Conservation (phyloP, 495 filamentous ascomycete genomes). For the Lophiostoma macrostomum region DNA sequence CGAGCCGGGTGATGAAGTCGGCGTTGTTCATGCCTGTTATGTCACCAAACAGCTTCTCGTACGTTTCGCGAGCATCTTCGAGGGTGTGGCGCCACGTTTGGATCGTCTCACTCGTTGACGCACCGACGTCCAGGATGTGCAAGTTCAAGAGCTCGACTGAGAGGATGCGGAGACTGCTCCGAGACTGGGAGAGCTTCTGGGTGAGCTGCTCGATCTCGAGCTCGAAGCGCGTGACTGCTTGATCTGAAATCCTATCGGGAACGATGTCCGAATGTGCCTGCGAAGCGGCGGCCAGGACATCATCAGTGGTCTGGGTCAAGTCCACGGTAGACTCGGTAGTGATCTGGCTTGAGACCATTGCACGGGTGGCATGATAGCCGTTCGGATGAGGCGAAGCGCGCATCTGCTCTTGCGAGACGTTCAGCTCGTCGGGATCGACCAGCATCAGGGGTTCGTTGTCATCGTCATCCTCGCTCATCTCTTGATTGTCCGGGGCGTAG, state of each 20-base stretch:
- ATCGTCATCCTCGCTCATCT: slow-evolving; percentile 20
- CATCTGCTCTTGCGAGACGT: slow-evolving; percentile 25
- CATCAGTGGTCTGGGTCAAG: slow-evolving; percentile 7
- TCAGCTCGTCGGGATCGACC: slow-evolving; percentile 33
- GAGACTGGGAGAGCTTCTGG: slow-evolving; percentile 25
- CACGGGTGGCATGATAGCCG: slow-evolving; percentile 15
- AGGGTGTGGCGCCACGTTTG: slow-evolving; percentile 36
- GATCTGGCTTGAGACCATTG: slow-evolving; percentile 7
- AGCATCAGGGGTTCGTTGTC: slow-evolving; percentile 28
- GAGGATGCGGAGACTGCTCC: slow-evolving; percentile 30
- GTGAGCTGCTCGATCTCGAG: slow-evolving; percentile 28
- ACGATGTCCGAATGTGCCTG: slow-evolving; percentile 17
- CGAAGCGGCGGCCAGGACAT: slow-evolving; percentile 8
- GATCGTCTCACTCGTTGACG: slow-evolving; percentile 28
- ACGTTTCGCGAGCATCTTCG: slow-evolving; percentile 27
- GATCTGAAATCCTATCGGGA: slow-evolving; percentile 32
- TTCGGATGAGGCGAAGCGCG: slow-evolving; percentile 7
- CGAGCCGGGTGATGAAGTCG: no score
- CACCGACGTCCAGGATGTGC: slow-evolving; percentile 27
- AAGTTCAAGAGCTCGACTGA: slow-evolving; percentile 38
- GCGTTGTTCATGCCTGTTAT: slow-evolving; percentile 30
- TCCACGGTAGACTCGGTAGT: slow-evolving; percentile 12
- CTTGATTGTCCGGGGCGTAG: not conserved
- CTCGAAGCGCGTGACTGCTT: slow-evolving; percentile 34
- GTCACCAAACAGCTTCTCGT: slow-evolving; percentile 35